phyloP scores from a whole-genome alignment of 2,329 filamentous ascomycete genomes.

The Scytalidium lignicola region DNA sequence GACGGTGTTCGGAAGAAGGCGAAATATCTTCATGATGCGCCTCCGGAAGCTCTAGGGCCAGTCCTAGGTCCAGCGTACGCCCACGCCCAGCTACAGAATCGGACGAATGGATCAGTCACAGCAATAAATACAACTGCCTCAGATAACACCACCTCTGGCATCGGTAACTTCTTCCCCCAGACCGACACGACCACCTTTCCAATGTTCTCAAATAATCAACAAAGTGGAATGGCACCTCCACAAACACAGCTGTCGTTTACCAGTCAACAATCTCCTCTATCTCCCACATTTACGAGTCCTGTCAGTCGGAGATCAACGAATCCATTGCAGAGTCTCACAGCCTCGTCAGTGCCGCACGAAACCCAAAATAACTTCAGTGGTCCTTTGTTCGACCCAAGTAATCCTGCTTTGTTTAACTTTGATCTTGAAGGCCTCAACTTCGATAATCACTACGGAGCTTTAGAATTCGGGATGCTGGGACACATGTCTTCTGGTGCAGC shows the following conservation, averaged over 20 bases:
- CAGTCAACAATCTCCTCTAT: constrained; percentile 67
- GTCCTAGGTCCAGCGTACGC: constrained; percentile 71
- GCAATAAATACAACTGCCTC: constrained; percentile 20
- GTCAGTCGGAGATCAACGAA: constrained; percentile 38
- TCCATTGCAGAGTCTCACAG: constrained; percentile 15
- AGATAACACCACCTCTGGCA: constrained; percentile 22
- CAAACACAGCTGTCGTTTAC: constrained; percentile 49
- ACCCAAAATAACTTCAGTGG: constrained; percentile 42
- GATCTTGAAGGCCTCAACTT: constrained; percentile 93
- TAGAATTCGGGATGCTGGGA: constrained; percentile 93
- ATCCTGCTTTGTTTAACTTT: constrained; percentile 91
- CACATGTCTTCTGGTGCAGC: constrained; percentile 91
- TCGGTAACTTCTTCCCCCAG: constrained; percentile 25
- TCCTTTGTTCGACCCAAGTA: constrained; percentile 79
- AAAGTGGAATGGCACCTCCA: constrained; percentile 47
- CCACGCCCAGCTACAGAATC: constrained; percentile 50
- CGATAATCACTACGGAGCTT: constrained; percentile 89
- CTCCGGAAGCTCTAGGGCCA: constrained; percentile 82
- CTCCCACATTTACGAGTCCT: constrained; percentile 61
- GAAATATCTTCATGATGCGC: constrained; percentile 96
- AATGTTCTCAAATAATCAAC: constrained; percentile 40
- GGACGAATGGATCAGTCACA: constrained; percentile 11
- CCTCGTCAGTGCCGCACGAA: constrained; percentile 41
- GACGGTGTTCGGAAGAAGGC: constrained; percentile 98
- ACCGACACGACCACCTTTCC: constrained; percentile 25